phyloP scores from a whole-genome alignment of 805 yeast species.

The Hanseniaspora pseudoguilliermondii region DNA sequence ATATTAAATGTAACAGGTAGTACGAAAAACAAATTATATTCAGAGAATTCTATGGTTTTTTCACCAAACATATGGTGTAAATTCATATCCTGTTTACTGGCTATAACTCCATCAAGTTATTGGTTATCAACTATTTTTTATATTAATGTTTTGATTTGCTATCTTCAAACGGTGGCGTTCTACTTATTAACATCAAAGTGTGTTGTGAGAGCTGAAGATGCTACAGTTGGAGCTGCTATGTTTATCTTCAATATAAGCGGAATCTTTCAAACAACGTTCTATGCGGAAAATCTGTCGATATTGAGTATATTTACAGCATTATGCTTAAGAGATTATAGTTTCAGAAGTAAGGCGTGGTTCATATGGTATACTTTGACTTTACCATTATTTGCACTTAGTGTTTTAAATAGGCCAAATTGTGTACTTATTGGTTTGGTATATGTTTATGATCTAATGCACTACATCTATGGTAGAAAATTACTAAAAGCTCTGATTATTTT shows the following conservation, averaged over 20 bases:
- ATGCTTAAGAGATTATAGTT: neutral
- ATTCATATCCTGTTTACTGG: neutral
- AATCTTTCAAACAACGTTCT: slow-evolving; percentile 5
- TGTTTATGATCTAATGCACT: neutral
- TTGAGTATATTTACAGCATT: neutral
- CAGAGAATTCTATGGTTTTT: slow-evolving; percentile 9
- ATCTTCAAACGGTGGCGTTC: neutral
- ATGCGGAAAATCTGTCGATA: slow-evolving; percentile 6
- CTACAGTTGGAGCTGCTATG: neutral
- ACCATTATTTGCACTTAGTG: neutral
- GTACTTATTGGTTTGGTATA: neutral
- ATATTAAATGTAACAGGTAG: neutral
- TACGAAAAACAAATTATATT: neutral
- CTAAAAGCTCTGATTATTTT: neutral
- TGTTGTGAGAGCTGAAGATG: neutral
- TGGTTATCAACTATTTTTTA: neutral
- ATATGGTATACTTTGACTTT: neutral
- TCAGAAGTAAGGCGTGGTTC: neutral
- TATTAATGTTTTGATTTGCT: neutral
- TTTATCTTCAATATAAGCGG: slow-evolving; percentile 1
- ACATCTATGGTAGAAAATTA: neutral
- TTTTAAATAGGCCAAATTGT: slow-evolving; percentile 6
- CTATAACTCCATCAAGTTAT: neutral
- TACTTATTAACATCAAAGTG: neutral
- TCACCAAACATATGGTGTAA: slow-evolving; percentile 6